Conservation (phyloP, 2,329 filamentous ascomycete genomes). For the Davidsoniella virescens region DNA sequence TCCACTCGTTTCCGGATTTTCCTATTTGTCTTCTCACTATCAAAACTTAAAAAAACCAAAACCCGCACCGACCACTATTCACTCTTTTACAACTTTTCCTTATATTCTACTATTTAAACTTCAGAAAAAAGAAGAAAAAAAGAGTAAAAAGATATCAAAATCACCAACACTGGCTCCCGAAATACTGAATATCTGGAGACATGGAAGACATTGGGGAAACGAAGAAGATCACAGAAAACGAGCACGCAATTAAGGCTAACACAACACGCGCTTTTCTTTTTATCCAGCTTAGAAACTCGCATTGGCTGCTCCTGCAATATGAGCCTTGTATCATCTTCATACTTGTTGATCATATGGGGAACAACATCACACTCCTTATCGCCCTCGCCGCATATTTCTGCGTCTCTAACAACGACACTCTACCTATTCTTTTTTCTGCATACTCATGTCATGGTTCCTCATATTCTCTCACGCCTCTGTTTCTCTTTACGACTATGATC, state of each 20-base stretch:
- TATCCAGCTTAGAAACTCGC: neutral
- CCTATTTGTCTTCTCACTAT: neutral
- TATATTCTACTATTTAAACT: slow-evolving; percentile 9
- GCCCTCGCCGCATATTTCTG: too few relatives aligned
- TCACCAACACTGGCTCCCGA: slow-evolving; percentile 2
- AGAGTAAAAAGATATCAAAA: slow-evolving; percentile 7
- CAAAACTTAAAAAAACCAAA: too few relatives aligned
- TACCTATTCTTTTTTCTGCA: too few relatives aligned
- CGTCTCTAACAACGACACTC: too few relatives aligned
- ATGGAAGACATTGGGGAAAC: neutral
- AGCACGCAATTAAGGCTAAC: neutral
- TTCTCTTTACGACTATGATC: too few relatives aligned
- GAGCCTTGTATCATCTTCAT: neutral
- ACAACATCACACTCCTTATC: too few relatives aligned
- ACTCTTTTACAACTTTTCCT: slow-evolving; percentile 20
- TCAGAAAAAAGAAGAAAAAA: slow-evolving; percentile 11
- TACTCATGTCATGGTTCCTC: too few relatives aligned
- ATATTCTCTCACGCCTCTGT: too few relatives aligned
- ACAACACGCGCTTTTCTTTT: too few relatives aligned
- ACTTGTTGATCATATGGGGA: too few relatives aligned
- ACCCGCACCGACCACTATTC: slow-evolving; percentile 17
- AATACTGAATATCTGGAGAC: neutral
- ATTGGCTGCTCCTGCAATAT: neutral
- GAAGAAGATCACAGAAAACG: neutral
- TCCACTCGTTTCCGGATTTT: slow-evolving; percentile 6